These are phyloP conservation scores for Lactarius quietus DNA, from an alignment of 768 basidiomycete genomes.

Conservation along the genomic window DNA sequence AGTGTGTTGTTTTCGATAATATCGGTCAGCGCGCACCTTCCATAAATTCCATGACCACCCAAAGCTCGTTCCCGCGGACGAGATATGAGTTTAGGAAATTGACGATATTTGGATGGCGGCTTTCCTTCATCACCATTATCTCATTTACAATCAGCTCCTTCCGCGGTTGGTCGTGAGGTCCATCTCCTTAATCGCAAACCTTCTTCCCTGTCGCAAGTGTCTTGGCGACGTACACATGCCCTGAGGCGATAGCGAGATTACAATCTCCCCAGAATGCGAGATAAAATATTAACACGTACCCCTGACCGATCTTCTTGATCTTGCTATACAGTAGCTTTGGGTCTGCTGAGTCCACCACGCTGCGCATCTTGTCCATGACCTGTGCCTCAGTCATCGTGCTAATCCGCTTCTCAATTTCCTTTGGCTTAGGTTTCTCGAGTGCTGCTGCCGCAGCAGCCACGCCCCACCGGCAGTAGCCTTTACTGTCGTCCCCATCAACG, in stretches of 20 bases:
- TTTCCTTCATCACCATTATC: constrained; percentile 98
- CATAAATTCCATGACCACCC: constrained; percentile 99
- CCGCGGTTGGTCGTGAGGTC: constrained; percentile 91
- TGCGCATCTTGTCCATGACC: constrained; percentile 95
- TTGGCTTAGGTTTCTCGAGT: constrained; percentile 56
- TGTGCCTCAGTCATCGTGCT: constrained; percentile 97
- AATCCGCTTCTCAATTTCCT: constrained; percentile 77
- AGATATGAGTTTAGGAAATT: constrained; percentile 92
- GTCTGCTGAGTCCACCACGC: constrained; percentile 83
- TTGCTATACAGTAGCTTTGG: constrained; percentile 90
- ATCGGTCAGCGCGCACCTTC: constrained; percentile 95
- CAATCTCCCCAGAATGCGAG: neutral
- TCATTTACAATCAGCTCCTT: constrained; percentile 99
- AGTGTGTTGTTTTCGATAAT: constrained; percentile 96
- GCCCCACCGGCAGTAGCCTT: constrained; percentile 33
- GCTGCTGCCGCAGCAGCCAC: constrained; percentile 71
- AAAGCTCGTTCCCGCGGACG: constrained; percentile 82
- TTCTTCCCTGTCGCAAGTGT: constrained; percentile 78
- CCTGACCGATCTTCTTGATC: constrained; percentile 98
- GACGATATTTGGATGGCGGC: constrained; percentile 95
- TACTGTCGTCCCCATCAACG: constrained; percentile 45
- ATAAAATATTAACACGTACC: constrained; percentile 53
- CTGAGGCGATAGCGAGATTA: constrained; percentile 56
- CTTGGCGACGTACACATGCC: constrained; percentile 97
- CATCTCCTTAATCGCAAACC: constrained; percentile 98